Percentiles rank a stretch among this genome's conserved stretches.
Evolutionary conservation across 768 basidiomycete species (phyloP).

Genomic region (Kockovaella imperatae): DNA sequence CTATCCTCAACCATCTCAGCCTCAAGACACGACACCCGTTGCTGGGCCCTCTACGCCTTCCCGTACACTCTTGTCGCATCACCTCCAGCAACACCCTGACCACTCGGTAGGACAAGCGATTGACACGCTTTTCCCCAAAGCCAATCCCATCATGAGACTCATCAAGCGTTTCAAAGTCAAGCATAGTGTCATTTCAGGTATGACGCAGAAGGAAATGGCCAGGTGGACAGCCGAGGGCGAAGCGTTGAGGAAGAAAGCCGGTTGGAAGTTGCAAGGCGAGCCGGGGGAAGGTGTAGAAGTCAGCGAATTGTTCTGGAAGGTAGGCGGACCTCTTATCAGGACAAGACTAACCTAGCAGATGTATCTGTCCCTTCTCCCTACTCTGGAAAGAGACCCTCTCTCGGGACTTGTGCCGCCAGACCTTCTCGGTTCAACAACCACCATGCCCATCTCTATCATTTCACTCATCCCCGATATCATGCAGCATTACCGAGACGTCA

Average conservation of each 20-base stretch:
- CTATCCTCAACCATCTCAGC: neutral
- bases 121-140: slow-evolving; percentile 47
- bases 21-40: neutral
- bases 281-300: slow-evolving; percentile 51
- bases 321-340: slow-evolving; percentile 29
- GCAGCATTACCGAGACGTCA: slow-evolving; percentile 59
- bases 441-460: slow-evolving; percentile 57
- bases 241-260: slow-evolving; percentile 35
- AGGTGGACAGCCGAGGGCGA: slow-evolving; percentile 23
- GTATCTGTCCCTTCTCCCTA: slow-evolving; percentile 57
- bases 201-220: slow-evolving; percentile 22
- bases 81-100: slow-evolving; percentile 47
- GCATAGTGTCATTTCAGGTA: slow-evolving; percentile 40
- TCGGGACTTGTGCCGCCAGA: slow-evolving; percentile 57
- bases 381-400: slow-evolving; percentile 54
- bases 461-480: slow-evolving; percentile 67
- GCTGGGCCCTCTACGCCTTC: neutral
- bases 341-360: slow-evolving; percentile 46
- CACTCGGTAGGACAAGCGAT: slow-evolving; percentile 47
- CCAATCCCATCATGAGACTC: slow-evolving; percentile 36
- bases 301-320: slow-evolving; percentile 58
- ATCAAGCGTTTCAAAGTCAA: slow-evolving; percentile 44
- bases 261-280: slow-evolving; percentile 37
- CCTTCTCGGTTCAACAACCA: slow-evolving; percentile 57
- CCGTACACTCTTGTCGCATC: slow-evolving; percentile 44